Conservation (phyloP, 2,329 filamentous ascomycete species). For the Hirsutella minnesotensis region DNA sequence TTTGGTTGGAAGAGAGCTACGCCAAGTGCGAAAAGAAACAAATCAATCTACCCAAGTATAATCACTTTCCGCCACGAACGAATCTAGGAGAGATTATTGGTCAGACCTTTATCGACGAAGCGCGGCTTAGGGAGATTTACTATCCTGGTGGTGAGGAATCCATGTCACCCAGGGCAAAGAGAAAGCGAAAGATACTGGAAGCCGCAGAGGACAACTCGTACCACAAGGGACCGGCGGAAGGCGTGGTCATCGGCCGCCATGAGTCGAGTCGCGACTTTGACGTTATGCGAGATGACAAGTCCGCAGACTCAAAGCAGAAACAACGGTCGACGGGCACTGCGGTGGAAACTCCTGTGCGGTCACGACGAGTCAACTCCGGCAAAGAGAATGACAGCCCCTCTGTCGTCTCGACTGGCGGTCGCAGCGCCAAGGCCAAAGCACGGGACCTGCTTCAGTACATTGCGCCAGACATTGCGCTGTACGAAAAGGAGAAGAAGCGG, state of each 20-base stretch:
- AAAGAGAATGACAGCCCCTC: slow-evolving; percentile 82
- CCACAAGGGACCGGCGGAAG: slow-evolving; percentile 32
- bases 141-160: slow-evolving; percentile 48
- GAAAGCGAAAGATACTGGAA: slow-evolving; percentile 38
- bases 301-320: not conserved
- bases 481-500: slow-evolving; percentile 88
- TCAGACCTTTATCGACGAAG: slow-evolving; percentile 67
- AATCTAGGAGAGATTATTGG: slow-evolving; percentile 91
- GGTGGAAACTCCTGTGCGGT: slow-evolving; percentile 26
- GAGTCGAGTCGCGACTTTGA: slow-evolving; percentile 27
- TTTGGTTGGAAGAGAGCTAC: slow-evolving; percentile 97
- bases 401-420: slow-evolving; percentile 53
- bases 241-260: slow-evolving; percentile 30
- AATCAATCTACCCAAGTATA: slow-evolving; percentile 64
- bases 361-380: slow-evolving; percentile 38
- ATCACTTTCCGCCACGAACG: slow-evolving; percentile 75
- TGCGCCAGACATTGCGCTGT: slow-evolving; percentile 76
- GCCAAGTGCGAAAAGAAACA: slow-evolving; percentile 71
- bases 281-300: slow-evolving; percentile 29
- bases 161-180: slow-evolving; percentile 29
- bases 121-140: slow-evolving; percentile 51
- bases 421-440: slow-evolving; percentile 82
- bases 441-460: slow-evolving; percentile 63
- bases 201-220: slow-evolving; percentile 39
- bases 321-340: slow-evolving; percentile 2